Conservation (phyloP, 2,329 filamentous ascomycete genomes). For the Paraconiothyrium sp. region DNA sequence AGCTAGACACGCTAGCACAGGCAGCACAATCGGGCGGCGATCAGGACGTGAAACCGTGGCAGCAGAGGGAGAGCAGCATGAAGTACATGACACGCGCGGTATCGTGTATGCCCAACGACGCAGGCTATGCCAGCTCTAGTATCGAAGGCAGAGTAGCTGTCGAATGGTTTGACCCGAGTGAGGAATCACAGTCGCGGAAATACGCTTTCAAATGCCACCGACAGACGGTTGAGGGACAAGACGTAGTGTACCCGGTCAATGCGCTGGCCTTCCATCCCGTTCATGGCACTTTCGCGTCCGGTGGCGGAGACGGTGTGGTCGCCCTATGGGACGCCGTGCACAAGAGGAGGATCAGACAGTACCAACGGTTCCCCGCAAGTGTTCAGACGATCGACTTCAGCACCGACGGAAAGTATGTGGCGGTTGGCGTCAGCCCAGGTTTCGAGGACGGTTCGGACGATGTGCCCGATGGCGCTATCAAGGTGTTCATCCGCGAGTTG, state of each 20-base stretch:
- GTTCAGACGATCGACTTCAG: constrained; percentile 82
- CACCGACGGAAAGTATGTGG: constrained; percentile 78
- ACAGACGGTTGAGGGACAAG: constrained; percentile 74
- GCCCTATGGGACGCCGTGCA: constrained; percentile 91
- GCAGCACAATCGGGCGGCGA: constrained; percentile 33
- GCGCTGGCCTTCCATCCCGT: constrained; percentile 87
- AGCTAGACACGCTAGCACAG: constrained; percentile 72
- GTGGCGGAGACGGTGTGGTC: constrained; percentile 90
- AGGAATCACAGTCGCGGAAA: constrained; percentile 88
- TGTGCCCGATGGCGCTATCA: constrained; percentile 74
- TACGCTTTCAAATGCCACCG: constrained; percentile 99
- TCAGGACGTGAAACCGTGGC: constrained; percentile 79
- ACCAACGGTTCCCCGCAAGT: constrained; percentile 82
- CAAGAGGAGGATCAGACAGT: constrained; percentile 89
- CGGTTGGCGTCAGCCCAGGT: constrained; percentile 82
- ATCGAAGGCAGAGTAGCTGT: constrained; percentile 97
- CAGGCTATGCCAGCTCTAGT: constrained; percentile 88
- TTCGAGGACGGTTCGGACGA: constrained; percentile 90
- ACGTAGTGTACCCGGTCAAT: constrained; percentile 92
- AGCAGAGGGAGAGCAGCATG: constrained; percentile 89
- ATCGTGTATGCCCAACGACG: constrained; percentile 95
- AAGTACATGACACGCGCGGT: constrained; percentile 96
- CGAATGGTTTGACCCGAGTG: constrained; percentile 94
- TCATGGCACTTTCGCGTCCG: constrained; percentile 85
- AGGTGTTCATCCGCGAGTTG: constrained; percentile 83